Evolutionary conservation across 2,329 filamentous ascomycete genomes (phyloP).

Genomic region (Talaromyces marneffei): DNA sequence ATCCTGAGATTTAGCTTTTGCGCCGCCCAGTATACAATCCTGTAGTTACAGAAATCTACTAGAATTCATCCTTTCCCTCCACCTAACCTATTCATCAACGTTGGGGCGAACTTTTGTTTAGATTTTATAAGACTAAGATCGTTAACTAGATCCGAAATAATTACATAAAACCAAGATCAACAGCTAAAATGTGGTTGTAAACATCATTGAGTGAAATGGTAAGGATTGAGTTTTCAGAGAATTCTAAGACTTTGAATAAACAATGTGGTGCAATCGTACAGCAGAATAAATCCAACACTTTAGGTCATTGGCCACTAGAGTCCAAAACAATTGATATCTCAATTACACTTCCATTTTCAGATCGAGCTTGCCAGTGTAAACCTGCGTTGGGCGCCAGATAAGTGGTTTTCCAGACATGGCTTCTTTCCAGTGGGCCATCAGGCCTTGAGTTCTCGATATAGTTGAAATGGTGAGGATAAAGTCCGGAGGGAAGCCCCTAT

Average conservation of each 20-base stretch:
- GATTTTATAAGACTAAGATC: too few relatives aligned
- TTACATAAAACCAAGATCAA: too few relatives aligned
- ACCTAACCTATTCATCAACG: too few relatives aligned
- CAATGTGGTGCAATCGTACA: not conserved
- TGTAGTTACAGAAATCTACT: too few relatives aligned
- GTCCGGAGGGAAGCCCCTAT: conserved; percentile 1
- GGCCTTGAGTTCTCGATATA: not conserved
- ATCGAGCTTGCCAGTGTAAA: not conserved
- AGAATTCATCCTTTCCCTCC: too few relatives aligned
- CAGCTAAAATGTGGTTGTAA: too few relatives aligned
- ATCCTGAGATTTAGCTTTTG: too few relatives aligned
- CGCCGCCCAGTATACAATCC: too few relatives aligned
- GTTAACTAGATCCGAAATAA: too few relatives aligned
- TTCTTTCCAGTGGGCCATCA: conserved; percentile 6
- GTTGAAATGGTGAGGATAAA: conserved; percentile 2
- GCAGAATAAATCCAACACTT: not conserved
- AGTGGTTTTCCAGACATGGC: not conserved
- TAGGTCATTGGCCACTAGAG: not conserved
- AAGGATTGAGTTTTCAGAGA: too few relatives aligned
- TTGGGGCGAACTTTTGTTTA: too few relatives aligned
- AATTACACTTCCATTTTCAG: not conserved
- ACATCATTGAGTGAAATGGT: too few relatives aligned
- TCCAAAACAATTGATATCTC: not conserved
- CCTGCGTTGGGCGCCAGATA: conserved; percentile 1
- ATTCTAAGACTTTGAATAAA: not conserved